Evolutionary conservation across 2,329 filamentous ascomycete genomes (phyloP).

Genomic region (Geosmithia morbida): DNA sequence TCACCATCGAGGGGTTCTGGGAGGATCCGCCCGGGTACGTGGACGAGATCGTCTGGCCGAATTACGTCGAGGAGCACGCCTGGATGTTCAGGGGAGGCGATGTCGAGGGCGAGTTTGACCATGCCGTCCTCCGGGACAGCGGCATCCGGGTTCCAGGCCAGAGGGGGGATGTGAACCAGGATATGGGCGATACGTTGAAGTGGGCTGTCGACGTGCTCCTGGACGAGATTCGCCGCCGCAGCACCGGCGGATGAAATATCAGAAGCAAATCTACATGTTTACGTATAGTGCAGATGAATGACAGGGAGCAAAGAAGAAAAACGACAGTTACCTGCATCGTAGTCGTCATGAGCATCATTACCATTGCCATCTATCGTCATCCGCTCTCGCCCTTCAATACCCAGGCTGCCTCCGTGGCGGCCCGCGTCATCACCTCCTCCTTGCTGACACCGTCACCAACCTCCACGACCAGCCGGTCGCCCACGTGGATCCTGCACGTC

Average conservation of each 20-base stretch:
- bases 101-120: slow-evolving; percentile 43
- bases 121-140: slow-evolving; percentile 25
- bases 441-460: slow-evolving; percentile 28
- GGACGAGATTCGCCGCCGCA: slow-evolving; percentile 5
- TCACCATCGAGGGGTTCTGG: slow-evolving; percentile 86
- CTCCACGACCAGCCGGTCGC: slow-evolving; percentile 26
- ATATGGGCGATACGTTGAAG: slow-evolving; percentile 47
- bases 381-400: slow-evolving; percentile 3
- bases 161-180: slow-evolving; percentile 27
- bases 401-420: slow-evolving; percentile 35
- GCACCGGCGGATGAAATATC: too few relatives aligned
- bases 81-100: slow-evolving; percentile 64
- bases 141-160: slow-evolving; percentile 24
- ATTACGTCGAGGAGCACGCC: slow-evolving; percentile 68
- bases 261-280: too few relatives aligned
- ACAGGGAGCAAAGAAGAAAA: too few relatives aligned
- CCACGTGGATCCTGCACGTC: slow-evolving; percentile 34
- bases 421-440: slow-evolving; percentile 39
- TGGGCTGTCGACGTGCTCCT: slow-evolving; percentile 57
- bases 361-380: background rate
- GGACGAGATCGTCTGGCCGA: slow-evolving; percentile 89
- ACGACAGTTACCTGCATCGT: too few relatives aligned
- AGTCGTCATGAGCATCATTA: too few relatives aligned
- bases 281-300: too few relatives aligned
- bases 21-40: slow-evolving; percentile 88